These are phyloP conservation scores for Botryotinia narcissicola DNA, from an alignment of 2,329 filamentous ascomycete genomes.

Conservation along the genomic window DNA sequence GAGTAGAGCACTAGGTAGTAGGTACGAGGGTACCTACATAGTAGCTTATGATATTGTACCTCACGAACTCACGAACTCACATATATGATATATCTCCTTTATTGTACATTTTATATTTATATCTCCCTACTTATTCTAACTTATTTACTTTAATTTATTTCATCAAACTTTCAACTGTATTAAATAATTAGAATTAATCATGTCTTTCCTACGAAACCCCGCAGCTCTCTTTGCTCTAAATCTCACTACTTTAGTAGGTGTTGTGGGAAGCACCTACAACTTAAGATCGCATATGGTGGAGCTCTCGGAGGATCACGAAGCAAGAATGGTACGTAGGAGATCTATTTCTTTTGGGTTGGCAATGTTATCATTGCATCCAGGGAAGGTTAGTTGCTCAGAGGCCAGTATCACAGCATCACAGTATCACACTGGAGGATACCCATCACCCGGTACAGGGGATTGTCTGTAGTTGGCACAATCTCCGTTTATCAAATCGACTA, in stretches of 20 bases:
- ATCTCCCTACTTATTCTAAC: no score
- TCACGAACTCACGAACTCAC: neutral
- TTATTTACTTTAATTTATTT: neutral
- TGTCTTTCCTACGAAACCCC: constrained; percentile 27
- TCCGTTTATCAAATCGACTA: neutral
- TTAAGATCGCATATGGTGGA: constrained; percentile 30
- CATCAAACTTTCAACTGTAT: neutral
- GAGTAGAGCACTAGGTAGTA: neutral
- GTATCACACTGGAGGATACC: neutral
- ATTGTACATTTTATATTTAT: neutral
- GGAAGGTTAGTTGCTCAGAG: neutral
- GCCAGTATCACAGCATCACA: neutral
- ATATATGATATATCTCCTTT: neutral
- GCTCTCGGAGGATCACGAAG: constrained; percentile 31
- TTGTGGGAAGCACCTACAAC: constrained; percentile 27
- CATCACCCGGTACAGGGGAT: neutral
- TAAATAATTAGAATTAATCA: constrained; percentile 3
- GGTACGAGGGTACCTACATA: no score
- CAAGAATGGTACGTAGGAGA: constrained; percentile 26
- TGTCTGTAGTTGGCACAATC: neutral
- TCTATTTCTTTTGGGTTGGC: constrained; percentile 1
- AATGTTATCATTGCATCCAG: neutral
- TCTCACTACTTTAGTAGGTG: constrained; percentile 23
- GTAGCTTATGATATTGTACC: neutral
- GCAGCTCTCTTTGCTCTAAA: constrained; percentile 22